These are phyloP conservation scores for Fragaria nilgerrensis DNA, from an alignment of 306 rosid genomes.

Conservation along the genomic window DNA sequence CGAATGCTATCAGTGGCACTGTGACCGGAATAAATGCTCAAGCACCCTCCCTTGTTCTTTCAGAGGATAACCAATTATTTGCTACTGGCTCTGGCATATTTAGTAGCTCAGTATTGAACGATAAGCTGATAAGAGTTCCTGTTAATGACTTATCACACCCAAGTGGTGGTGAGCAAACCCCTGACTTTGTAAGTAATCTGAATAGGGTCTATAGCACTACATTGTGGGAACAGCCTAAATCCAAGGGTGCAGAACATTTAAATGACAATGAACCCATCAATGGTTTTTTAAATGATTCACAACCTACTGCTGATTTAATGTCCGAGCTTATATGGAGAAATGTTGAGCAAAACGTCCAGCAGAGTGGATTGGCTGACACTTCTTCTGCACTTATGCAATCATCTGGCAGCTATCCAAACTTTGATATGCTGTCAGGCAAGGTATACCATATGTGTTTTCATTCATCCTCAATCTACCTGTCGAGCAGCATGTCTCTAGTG, in stretches of 20 bases:
- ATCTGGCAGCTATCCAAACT: conserved; percentile 21
- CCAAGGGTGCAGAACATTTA: conserved; percentile 8
- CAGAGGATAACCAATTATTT: conserved; percentile 17
- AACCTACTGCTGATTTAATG: conserved; percentile 19
- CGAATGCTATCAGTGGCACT: conserved; percentile 22
- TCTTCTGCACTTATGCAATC: conserved; percentile 24
- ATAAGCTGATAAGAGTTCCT: conserved; percentile 25
- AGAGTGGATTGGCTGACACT: conserved; percentile 21
- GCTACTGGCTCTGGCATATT: conserved; percentile 18
- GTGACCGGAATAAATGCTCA: conserved; percentile 16
- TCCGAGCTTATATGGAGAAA: conserved; percentile 28
- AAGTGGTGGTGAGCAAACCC: conserved; percentile 21
- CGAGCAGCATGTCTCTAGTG: not conserved
- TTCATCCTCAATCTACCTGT: not conserved
- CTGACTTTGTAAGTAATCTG: conserved; percentile 13
- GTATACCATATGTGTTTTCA: conserved; percentile 20
- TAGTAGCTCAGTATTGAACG: conserved; percentile 11
- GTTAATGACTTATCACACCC: conserved; percentile 7
- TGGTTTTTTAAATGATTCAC: conserved; percentile 12
- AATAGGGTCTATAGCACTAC: not conserved
- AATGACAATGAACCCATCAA: not conserved
- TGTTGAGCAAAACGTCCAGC: conserved; percentile 23
- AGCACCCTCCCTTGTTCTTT: conserved; percentile 19
- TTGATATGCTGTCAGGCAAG: conserved; percentile 23
- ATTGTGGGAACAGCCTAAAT: conserved; percentile 19